Base-by-base conservation (phyloP, 805 yeast species). In the Myxozyma melibiosi region DNA sequence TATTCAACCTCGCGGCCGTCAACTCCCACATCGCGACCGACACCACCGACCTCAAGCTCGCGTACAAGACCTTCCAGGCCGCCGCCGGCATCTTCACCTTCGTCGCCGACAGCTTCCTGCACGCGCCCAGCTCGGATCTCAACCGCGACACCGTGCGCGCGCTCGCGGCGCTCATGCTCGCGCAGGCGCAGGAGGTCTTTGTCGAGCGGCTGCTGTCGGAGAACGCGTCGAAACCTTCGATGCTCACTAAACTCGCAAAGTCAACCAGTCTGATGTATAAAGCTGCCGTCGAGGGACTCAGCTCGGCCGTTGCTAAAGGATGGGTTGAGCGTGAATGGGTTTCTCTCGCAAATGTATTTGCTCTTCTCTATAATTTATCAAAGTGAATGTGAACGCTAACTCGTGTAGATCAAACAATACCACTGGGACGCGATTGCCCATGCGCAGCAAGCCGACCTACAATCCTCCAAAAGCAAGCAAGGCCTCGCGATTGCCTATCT, bases 151-250 rank as follows among this genome's bases (percentile, higher is more conserved):
- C 89, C 0, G 81, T 88, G 8, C 77, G 78, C 40, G 84, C 88
- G 34, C 76, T 92, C 49, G 70, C 78, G 14, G 79, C 79, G 62
- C 70, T 91, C 53, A 83, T 86, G 82, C 74, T 90, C 53, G 94
- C 95, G 0, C 96, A 92, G 70, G 89, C 94, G 2, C 97, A 91
- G 68, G 97, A 94, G 64, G 79, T 86, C 5, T 91, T 92, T 69
- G 73, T 86, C 2, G 69, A 84, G 66, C 85, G 83, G 62, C 81
- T 83, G 7, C 68, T 89, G 35, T 73, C 72, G 2, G 68, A 73
- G 2, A 69, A 68, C 20, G 65, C 71, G 2, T 69, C 80, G 6
- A 86, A 87, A 67, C 82, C 84, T 40, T 81, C 92, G 0, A 75
- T 92, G 68, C 78, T 87, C n/a, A 76, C 96, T 18, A 89, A 83